Base-by-base conservation (phyloP, 352 stramenopile genomes). In the Globisporangium lucens region DNA sequence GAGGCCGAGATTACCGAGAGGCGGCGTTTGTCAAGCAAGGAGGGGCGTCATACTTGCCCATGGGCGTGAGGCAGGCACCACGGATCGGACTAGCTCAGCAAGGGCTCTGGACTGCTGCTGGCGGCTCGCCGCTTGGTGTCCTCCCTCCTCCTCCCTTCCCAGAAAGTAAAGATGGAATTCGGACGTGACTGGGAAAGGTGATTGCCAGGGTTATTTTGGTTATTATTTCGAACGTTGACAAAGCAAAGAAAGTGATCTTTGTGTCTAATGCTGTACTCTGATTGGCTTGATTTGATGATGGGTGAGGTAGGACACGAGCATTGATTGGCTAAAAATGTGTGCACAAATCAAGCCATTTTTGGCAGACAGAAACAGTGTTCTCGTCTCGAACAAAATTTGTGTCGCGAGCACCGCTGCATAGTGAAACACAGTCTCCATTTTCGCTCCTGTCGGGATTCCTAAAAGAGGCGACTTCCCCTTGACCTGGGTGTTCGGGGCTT, bases 211-310 rank as follows among this genome's bases (percentile, higher is more conserved):
- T 17, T 22, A 51, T 51, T 22, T 51, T n/a, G 43, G 43, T 24
- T 24, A 51, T 24, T 51, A 24, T 51, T 51, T 24, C 43, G 17
- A 51, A 51, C 3, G 43, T 51, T 17, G 17, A 24, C 29, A 22
- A 17, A 17, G 6, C 27, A 58, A 27, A 29, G 10, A 24, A 59
- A 24, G 24, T 35, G 55, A 61, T 61, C 20, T 59, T 59, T 41
- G 27, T 15, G 53, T 29, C 53, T 59, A 27, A 41, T 43, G 53
- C 29, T n/a, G 9, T 9, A 3, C 4, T 61, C 8, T 46, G 33
- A 61, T 61, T 61, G 55, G 55, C 20, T 46, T 10, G 20, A 10
- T 35, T 56, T 20, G 20, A 61, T 61, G 9, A 20, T 61, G 55
- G 55, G 30, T 61, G 55, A 9, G 43, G 51, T 33, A 6, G 4